Evolutionary conservation across 2,329 filamentous ascomycete genomes (phyloP).

Genomic region (Zelopaecilomyces penicillatus): DNA sequence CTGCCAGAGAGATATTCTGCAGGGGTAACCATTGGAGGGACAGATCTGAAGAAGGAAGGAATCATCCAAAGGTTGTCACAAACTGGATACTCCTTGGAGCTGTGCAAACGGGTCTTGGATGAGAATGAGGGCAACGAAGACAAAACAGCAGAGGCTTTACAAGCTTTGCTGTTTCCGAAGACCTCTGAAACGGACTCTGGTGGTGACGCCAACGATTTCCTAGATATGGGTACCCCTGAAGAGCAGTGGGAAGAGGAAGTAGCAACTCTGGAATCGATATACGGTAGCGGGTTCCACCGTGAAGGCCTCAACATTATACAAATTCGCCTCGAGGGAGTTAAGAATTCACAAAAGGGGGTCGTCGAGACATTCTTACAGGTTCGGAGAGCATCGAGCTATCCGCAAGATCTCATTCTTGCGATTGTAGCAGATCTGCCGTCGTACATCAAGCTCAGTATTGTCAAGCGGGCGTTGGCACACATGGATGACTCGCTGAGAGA

Average conservation of each 20-base stretch:
- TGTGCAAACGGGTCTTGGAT: slow-evolving; percentile 73
- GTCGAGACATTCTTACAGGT: slow-evolving; percentile 55
- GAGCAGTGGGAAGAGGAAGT: slow-evolving; percentile 81
- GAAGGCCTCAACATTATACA: slow-evolving; percentile 58
- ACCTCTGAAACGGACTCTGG: slow-evolving; percentile 4
- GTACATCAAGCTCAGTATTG: slow-evolving; percentile 85
- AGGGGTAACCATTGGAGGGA: slow-evolving; percentile 77
- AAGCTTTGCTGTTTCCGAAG: slow-evolving; percentile 37
- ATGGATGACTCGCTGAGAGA: slow-evolving; percentile 64
- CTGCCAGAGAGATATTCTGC: slow-evolving; percentile 87
- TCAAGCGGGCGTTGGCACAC: slow-evolving; percentile 66
- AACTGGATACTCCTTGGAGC: slow-evolving; percentile 75
- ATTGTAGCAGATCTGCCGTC: slow-evolving; percentile 69
- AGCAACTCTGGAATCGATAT: slow-evolving; percentile 76
- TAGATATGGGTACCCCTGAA: slow-evolving; percentile 43
- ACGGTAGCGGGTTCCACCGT: slow-evolving; percentile 61
- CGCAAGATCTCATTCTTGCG: slow-evolving; percentile 59
- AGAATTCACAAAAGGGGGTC: slow-evolving; percentile 39
- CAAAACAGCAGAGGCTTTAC: slow-evolving; percentile 69
- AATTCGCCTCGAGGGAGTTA: slow-evolving; percentile 54
- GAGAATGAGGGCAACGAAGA: slow-evolving; percentile 63
- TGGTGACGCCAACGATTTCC: slow-evolving; percentile 31
- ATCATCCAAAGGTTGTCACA: slow-evolving; percentile 74
- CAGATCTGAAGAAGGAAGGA: slow-evolving; percentile 71
- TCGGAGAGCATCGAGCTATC: slow-evolving; percentile 67